Base-by-base conservation (phyloP, 768 basidiomycete species). In the Antrodiella citrinella region DNA sequence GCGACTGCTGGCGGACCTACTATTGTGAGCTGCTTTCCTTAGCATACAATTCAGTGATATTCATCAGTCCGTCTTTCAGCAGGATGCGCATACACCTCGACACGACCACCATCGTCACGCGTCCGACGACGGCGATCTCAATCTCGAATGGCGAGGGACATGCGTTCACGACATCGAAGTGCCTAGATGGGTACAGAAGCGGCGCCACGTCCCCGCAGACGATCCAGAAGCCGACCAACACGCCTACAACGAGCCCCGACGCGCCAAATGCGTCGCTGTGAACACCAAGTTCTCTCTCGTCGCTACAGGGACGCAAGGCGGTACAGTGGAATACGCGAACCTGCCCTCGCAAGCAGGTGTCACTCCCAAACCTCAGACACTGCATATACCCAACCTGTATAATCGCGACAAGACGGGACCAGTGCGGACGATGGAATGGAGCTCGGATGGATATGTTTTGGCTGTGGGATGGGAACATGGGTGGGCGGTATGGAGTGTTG, bases 401-500 rank as follows among this genome's bases (percentile, higher is more conserved):
- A 76, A 73, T 54, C 72, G 70, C 42, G 71, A 74, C 5, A 61
- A 64, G 20, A 77, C 73, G 3, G 90, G 89, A 1, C 67, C 75
- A 38, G 81, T 91, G 3, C 77, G 66, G 51, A 65, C 78, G 10
- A 72, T 95, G 65, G 82, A 91, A 57, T 97, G 94, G 95, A 94
- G 89, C 46, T 89, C 89, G 0, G 96, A 99, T 66, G 95, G 95
- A 2, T 93, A 93, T 67, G 91, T 90, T 4, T 72, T 99, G 10
- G 94, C 93, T 26, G 91, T 92, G 2, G 95, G 91, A 0, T 96
- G 91, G 87, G 75, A 81, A 54, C 67, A 77, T 48, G 94, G 91
- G 4, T 98, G 93, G 93, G 89, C 83, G 2, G 75, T 95, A 4
- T 88, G 92, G 69, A 92, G 86, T 61, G 82, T 92, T 10, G 87